Conservation (phyloP, 2,329 filamentous ascomycete species). For the Penicillium sp. region DNA sequence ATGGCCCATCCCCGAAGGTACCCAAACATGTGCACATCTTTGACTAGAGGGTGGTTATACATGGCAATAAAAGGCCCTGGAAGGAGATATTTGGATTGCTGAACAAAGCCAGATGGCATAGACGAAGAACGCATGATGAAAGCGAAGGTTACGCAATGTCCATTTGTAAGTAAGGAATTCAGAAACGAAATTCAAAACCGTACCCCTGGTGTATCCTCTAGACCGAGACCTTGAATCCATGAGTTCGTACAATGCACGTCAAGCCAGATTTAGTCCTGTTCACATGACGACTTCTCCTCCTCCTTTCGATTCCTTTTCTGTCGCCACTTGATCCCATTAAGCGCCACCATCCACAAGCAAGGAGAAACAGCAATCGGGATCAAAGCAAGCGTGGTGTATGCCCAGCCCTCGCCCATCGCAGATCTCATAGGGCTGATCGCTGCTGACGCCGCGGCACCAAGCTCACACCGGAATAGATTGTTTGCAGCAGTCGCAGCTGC, state of each 20-base stretch:
- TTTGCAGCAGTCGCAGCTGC: constrained; percentile 36
- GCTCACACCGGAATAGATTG: constrained; percentile 34
- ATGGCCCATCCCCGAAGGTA: background rate
- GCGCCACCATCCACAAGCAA: constrained; percentile 23
- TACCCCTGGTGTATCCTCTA: background rate
- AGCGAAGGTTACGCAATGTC: background rate
- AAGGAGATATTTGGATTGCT: background rate
- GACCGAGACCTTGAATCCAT: background rate
- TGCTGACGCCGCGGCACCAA: constrained; percentile 35
- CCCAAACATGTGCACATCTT: background rate
- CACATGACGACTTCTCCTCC: constrained; percentile 1
- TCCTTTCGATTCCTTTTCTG: constrained; percentile 13
- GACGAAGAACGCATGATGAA: background rate
- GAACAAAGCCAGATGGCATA: background rate
- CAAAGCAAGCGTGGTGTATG: constrained; percentile 34
- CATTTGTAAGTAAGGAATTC: background rate
- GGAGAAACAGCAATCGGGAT: constrained; percentile 18
- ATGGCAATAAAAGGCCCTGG: too few species aligned
- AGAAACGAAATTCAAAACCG: background rate
- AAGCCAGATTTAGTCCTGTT: background rate
- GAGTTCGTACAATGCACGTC: background rate
- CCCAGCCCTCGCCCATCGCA: constrained; percentile 36
- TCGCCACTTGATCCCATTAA: constrained; percentile 25
- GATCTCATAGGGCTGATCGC: constrained; percentile 33
- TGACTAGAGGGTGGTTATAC: background rate